phyloP scores from a whole-genome alignment of 23 red algal species.

The Cyanidioschyzon merolae region DNA sequence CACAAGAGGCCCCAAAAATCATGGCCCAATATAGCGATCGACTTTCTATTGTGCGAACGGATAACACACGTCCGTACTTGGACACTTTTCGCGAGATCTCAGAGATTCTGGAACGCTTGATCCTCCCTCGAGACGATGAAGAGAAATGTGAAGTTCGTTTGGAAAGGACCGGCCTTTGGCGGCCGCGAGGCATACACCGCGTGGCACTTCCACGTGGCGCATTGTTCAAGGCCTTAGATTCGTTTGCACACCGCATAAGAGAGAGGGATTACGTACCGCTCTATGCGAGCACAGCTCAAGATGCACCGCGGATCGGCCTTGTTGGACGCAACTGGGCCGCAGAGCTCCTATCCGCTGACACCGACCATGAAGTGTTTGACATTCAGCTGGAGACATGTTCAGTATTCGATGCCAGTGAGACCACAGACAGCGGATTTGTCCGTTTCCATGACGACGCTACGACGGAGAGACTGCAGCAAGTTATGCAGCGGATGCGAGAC shows the following conservation, averaged over 20 bases:
- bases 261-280: conserved; percentile 13
- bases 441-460: neutral
- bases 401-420: neutral
- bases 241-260: neutral
- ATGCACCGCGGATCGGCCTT: conserved; percentile 1
- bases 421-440: neutral
- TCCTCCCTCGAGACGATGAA: neutral
- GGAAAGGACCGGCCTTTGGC: neutral
- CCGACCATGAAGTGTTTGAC: neutral
- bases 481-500: neutral
- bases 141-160: neutral
- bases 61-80: neutral
- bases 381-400: conserved; percentile 21
- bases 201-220: neutral
- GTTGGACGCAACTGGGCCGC: conserved; percentile 5
- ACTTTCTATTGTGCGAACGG: neutral
- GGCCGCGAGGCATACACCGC: neutral
- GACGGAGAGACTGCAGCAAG: neutral
- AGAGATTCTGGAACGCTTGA: neutral
- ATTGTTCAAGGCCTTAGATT: neutral
- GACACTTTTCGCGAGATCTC: neutral
- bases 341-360: conserved; percentile 6
- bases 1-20: neutral
- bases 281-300: neutral
- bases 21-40: neutral